These are phyloP conservation scores for Pichia kudriavzevii DNA, from an alignment of 1,139 yeast species.

Conservation along the genomic window DNA sequence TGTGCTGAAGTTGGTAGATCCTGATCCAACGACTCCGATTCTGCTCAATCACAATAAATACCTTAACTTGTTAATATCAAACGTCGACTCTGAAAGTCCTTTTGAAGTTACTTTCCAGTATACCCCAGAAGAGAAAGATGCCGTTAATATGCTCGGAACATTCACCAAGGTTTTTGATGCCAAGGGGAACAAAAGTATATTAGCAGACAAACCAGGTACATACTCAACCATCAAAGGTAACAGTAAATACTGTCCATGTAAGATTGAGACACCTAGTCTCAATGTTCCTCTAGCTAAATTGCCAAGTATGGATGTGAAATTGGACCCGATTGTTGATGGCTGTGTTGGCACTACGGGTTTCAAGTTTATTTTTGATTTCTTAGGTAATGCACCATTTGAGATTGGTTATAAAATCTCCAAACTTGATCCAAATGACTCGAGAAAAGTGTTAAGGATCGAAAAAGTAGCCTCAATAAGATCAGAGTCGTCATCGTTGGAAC, in stretches of 20 bases:
- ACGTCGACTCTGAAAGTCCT: conserved; percentile 37
- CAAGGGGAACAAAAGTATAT: conserved; percentile 24
- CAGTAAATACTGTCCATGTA: conserved; percentile 61
- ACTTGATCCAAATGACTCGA: conserved; percentile 30
- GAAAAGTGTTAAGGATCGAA: conserved; percentile 30
- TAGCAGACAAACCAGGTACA: conserved; percentile 51
- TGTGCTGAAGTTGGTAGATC: conserved; percentile 33
- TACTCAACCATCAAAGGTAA: conserved; percentile 47
- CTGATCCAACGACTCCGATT: conserved; percentile 38
- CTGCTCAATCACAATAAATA: conserved; percentile 34
- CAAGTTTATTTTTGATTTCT: conserved; percentile 55
- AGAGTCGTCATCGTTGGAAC: conserved; percentile 31
- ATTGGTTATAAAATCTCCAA: conserved; percentile 57
- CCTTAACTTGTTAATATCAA: conserved; percentile 28
- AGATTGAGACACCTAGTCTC: conserved; percentile 21
- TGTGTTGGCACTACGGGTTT: conserved; percentile 91
- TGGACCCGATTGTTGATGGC: conserved; percentile 64
- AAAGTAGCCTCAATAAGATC: conserved; percentile 27
- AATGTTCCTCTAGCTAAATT: conserved; percentile 25
- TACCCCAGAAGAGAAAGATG: conserved; percentile 16
- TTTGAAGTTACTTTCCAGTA: conserved; percentile 37
- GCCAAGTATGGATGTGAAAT: conserved; percentile 46
- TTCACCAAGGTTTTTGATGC: conserved; percentile 34
- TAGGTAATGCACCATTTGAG: conserved; percentile 78
- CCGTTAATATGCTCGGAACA: conserved; percentile 25